phyloP scores from a whole-genome alignment of 495 filamentous ascomycete species.

The Annulohypoxylon bovei region DNA sequence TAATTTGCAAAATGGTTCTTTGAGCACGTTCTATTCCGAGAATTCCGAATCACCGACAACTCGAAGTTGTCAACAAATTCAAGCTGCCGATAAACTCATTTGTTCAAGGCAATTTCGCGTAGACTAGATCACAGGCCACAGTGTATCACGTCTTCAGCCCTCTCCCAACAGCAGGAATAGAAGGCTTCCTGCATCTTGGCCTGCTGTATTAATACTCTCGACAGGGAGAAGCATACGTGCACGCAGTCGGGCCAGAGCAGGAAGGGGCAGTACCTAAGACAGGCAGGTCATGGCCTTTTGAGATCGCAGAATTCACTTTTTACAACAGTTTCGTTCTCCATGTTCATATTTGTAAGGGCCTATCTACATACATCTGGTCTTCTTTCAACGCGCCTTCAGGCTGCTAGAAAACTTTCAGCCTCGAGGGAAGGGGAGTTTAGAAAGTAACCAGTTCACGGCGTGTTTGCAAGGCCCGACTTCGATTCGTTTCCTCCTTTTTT shows the following conservation, averaged over 20 bases:
- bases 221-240: conserved; percentile 6
- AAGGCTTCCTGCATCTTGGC: neutral
- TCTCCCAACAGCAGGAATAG: neutral
- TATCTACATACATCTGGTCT: conserved; percentile 18
- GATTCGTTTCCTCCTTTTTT: neutral
- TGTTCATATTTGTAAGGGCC: conserved; percentile 26
- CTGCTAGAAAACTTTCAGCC: neutral
- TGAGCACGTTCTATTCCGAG: too few species aligned
- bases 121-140: conserved; percentile 30
- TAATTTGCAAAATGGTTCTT: neutral
- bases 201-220: conserved; percentile 19
- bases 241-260: neutral
- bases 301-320: neutral
- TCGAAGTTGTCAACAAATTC: neutral
- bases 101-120: neutral
- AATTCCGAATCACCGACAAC: too few species aligned
- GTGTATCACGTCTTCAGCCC: conserved; percentile 6
- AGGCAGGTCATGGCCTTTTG: conserved; percentile 1
- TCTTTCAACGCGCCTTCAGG: neutral
- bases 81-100: neutral
- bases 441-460: neutral
- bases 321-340: conserved; percentile 2
- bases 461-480: neutral
- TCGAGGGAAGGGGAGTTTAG: neutral
- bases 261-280: neutral